phyloP scores from a whole-genome alignment of 331 rosid genomes.

The Telfairia occidentalis region DNA sequence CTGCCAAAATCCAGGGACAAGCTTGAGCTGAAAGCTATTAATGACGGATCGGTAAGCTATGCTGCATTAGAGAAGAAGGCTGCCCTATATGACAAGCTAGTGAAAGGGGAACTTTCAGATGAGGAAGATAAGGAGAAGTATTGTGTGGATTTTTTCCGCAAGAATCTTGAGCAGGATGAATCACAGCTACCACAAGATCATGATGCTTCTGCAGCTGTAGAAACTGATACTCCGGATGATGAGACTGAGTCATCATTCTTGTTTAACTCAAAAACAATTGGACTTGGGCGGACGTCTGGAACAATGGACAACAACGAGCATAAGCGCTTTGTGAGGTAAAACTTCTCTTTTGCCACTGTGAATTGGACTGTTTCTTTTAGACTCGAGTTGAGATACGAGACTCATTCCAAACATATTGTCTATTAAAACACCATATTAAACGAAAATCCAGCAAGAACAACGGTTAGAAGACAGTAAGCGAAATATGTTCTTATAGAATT shows the following conservation, averaged over 20 bases:
- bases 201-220: constrained; percentile 15
- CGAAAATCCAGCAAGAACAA: background rate
- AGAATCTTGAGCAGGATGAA: constrained; percentile 53
- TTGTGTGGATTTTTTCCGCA: constrained; percentile 74
- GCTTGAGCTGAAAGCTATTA: constrained; percentile 71
- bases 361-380: background rate
- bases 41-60: constrained; percentile 67
- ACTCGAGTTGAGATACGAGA: background rate
- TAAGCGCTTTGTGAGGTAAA: constrained; percentile 73
- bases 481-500: background rate
- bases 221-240: constrained; percentile 32
- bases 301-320: constrained; percentile 45
- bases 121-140: constrained; percentile 83
- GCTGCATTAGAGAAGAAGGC: constrained; percentile 82
- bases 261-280: constrained; percentile 37
- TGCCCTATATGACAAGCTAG: constrained; percentile 54
- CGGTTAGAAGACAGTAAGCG: background rate
- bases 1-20: constrained; percentile 51
- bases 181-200: constrained; percentile 20
- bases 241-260: constrained; percentile 25
- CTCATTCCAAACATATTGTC: background rate
- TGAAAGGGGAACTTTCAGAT: constrained; percentile 62
- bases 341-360: background rate
- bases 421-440: background rate
- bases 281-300: constrained; percentile 44